phyloP scores from a whole-genome alignment of 306 rosid genomes.

The Crataegus laevigata region DNA sequence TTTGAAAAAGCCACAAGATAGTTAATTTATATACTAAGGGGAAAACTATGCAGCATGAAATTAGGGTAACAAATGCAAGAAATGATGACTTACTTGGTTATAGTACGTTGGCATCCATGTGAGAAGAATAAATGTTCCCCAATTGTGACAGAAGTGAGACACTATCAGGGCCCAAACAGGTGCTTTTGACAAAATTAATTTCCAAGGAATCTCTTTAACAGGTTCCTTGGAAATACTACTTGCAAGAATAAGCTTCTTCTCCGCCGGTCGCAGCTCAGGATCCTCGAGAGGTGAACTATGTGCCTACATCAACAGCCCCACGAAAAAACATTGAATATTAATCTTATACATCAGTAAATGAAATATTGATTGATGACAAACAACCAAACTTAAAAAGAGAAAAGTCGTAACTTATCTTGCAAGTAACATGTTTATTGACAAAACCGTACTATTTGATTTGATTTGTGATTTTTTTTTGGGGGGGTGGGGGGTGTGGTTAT shows the following conservation, averaged over 20 bases:
- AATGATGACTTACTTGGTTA: constrained; percentile 62
- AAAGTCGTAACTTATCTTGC: neutral
- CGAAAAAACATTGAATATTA: neutral
- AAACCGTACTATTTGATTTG: neutral
- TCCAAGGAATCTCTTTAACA: constrained; percentile 85
- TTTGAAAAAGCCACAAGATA: neutral
- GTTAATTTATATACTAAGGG: neutral
- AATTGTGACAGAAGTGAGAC: constrained; percentile 94
- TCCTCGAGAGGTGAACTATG: constrained; percentile 92
- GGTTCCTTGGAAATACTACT: constrained; percentile 65
- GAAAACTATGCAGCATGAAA: neutral
- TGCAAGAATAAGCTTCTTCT: constrained; percentile 64
- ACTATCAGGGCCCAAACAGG: constrained; percentile 97
- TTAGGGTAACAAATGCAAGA: neutral
- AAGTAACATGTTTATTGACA: neutral
- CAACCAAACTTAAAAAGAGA: neutral
- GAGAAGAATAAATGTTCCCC: constrained; percentile 99
- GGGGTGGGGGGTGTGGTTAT: neutral
- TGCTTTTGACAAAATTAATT: constrained; percentile 74
- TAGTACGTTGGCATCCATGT: constrained; percentile 99
- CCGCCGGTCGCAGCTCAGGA: constrained; percentile 74
- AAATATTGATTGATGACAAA: neutral
- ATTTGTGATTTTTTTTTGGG: too few species aligned
- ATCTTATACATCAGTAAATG: neutral
- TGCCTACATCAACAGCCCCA: constrained; percentile 45